These are phyloP conservation scores for Schizochytrium sp. DNA, from an alignment of 108 stramenopile genomes.

Conservation along the genomic window DNA sequence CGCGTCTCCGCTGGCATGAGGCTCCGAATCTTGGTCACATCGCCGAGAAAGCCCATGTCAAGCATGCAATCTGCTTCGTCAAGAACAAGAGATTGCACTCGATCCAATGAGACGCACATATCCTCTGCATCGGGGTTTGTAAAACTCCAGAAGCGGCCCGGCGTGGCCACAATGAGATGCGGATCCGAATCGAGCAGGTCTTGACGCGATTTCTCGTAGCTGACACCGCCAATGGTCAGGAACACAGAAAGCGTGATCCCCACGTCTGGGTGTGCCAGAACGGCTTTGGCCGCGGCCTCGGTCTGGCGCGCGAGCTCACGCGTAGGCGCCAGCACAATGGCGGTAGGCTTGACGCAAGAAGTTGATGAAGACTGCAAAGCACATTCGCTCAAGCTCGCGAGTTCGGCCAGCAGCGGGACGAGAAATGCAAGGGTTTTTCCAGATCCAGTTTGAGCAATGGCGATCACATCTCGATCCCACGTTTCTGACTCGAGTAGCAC, in stretches of 20 bases:
- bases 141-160: constrained; percentile 48
- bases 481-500: background rate
- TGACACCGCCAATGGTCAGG: constrained; percentile 41
- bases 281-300: constrained; percentile 29
- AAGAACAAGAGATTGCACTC: constrained; percentile 26
- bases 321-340: constrained; percentile 51
- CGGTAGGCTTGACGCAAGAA: background rate
- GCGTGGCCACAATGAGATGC: constrained; percentile 38
- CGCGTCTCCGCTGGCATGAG: constrained; percentile 70
- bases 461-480: constrained; percentile 38
- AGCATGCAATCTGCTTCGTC: constrained; percentile 51
- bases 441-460: constrained; percentile 52
- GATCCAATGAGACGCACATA: constrained; percentile 8
- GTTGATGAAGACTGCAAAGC: no score
- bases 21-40: constrained; percentile 32
- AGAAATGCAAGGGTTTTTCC: constrained; percentile 55
- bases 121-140: background rate
- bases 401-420: constrained; percentile 32
- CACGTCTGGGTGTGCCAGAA: constrained; percentile 34
- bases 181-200: constrained; percentile 33
- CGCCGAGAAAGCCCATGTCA: constrained; percentile 40
- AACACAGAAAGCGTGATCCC: background rate
- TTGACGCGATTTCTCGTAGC: constrained; percentile 36
- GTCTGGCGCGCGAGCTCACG: constrained; percentile 53
- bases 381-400: background rate